A percentile compares a stretch with the other conserved stretches of the same genome.
Evolutionary conservation across 352 stramenopile genomes (phyloP).

Genomic region (Phytophthora boehmeriae): DNA sequence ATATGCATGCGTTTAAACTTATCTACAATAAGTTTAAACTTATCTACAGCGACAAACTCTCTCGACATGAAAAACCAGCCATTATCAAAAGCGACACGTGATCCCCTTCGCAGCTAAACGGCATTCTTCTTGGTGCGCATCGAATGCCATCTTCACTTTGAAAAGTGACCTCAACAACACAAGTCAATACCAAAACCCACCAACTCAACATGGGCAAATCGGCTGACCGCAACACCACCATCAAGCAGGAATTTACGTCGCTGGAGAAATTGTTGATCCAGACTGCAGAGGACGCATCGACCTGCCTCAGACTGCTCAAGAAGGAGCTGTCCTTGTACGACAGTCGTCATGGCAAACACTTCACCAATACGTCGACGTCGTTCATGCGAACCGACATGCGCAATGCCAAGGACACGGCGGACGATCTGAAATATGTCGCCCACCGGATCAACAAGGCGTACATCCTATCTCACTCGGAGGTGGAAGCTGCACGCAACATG

Average conservation of each 20-base stretch:
- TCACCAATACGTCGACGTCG: conserved; percentile 29
- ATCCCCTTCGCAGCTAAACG: background rate
- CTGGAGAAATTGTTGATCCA: conserved; percentile 21
- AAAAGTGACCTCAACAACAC: too few relatives aligned
- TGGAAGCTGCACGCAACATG: conserved; percentile 17
- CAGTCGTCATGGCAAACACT: conserved; percentile 21
- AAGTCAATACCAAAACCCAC: too few relatives aligned
- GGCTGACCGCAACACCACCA: conserved; percentile 3
- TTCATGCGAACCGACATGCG: conserved; percentile 30
- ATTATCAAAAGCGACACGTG: too few relatives aligned
- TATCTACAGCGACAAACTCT: too few relatives aligned
- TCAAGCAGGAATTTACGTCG: conserved; percentile 22
- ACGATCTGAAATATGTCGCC: conserved; percentile 19
- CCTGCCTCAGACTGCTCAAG: conserved; percentile 24
- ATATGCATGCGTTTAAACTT: too few relatives aligned
- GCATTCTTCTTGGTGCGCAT: too few relatives aligned
- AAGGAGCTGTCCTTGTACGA: conserved; percentile 28
- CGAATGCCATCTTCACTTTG: too few relatives aligned
- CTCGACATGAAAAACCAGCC: too few relatives aligned
- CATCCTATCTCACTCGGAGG: conserved; percentile 17
- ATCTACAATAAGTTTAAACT: too few relatives aligned
- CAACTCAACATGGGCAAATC: conserved; percentile 24
- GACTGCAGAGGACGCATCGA: conserved; percentile 15
- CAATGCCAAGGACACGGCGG: conserved; percentile 22
- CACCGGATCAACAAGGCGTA: conserved; percentile 25